Evolutionary conservation across 2,329 filamentous ascomycete species (phyloP).

Genomic region (Fusarium illudens): DNA sequence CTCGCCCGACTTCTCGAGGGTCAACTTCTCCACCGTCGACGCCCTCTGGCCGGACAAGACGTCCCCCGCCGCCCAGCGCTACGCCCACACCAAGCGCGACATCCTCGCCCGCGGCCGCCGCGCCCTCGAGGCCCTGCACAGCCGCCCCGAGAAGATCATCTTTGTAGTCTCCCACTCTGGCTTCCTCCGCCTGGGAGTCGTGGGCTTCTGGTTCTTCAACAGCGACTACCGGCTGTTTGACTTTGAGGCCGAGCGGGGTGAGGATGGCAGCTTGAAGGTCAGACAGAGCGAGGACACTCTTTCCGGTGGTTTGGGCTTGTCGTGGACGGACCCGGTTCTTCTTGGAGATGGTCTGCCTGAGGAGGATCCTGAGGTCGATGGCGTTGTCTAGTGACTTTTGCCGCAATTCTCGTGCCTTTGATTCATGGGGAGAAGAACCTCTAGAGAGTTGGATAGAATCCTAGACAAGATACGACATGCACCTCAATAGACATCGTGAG

Average conservation of each 20-base stretch:
- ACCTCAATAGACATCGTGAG: neutral
- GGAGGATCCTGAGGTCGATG: constrained; percentile 28
- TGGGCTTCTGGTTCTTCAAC: constrained; percentile 65
- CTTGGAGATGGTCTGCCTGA: constrained; percentile 53
- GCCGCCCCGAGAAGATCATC: constrained; percentile 67
- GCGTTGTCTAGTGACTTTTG: neutral
- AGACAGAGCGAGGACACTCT: constrained; percentile 56
- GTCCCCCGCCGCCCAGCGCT: constrained; percentile 53
- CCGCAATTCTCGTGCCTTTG: neutral
- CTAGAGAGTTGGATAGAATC: neutral
- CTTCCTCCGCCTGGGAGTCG: constrained; percentile 67
- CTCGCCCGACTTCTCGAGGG: constrained; percentile 58
- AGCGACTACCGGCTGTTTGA: constrained; percentile 72
- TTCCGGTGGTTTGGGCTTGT: constrained; percentile 49
- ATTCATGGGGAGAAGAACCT: neutral
- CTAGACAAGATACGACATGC: neutral
- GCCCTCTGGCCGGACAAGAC: constrained; percentile 71
- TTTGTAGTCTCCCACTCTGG: constrained; percentile 72
- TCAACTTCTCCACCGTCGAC: constrained; percentile 67
- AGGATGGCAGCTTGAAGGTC: constrained; percentile 46
- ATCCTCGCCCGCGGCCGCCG: constrained; percentile 64
- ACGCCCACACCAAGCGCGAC: constrained; percentile 61
- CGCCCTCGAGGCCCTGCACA: constrained; percentile 59
- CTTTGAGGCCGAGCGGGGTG: constrained; percentile 48
- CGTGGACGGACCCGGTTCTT: constrained; percentile 47